Conservation (phyloP, 2,329 filamentous ascomycete species). For the Xylaria sp. region DNA sequence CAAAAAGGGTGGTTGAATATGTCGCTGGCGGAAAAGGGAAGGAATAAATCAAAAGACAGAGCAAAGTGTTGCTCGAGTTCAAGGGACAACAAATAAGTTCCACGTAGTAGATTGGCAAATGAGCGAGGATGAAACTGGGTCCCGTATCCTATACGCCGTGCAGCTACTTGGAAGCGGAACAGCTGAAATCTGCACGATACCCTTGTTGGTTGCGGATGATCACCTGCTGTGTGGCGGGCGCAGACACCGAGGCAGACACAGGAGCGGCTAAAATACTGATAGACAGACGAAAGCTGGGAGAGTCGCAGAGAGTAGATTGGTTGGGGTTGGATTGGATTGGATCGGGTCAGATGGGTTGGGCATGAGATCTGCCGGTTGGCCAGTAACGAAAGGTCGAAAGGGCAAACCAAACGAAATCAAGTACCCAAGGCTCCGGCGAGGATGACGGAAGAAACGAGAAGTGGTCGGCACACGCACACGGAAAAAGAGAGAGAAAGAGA, state of each 20-base stretch:
- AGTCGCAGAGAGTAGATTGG: neutral
- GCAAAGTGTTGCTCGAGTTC: neutral
- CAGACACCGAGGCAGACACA: neutral
- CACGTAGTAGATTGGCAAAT: neutral
- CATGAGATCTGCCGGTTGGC: neutral
- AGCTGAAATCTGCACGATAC: constrained; percentile 4
- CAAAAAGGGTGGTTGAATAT: constrained; percentile 1
- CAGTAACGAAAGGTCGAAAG: neutral
- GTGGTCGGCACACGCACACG: neutral
- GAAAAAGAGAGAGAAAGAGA: neutral
- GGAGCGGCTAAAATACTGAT: constrained; percentile 23
- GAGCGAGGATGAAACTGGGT: neutral
- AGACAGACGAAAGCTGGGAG: neutral
- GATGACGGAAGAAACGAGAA: neutral
- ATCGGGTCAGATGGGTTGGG: neutral
- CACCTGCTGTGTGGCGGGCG: neutral
- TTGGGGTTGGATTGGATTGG: neutral
- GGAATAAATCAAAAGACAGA: neutral
- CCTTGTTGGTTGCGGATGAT: neutral
- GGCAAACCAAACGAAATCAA: neutral
- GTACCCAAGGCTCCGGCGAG: neutral
- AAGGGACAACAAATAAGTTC: neutral
- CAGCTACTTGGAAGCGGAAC: constrained; percentile 1
- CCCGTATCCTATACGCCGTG: neutral
- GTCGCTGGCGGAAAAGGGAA: neutral